phyloP scores from a whole-genome alignment of 1,139 yeast species.

The Trichomonascaceae sp. region DNA sequence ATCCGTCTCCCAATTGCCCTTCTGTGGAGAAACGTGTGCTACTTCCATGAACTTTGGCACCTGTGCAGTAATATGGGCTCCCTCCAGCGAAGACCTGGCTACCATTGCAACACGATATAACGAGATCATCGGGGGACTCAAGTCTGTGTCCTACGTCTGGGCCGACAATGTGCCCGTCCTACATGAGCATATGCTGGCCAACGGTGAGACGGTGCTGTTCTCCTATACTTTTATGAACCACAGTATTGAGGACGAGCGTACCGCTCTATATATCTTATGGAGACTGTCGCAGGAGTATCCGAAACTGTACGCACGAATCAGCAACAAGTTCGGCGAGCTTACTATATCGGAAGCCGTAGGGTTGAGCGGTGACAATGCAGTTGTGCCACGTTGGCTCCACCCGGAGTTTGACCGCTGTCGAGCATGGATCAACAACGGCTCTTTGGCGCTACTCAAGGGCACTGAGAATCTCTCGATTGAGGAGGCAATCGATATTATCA shows the following conservation, averaged over 20 bases:
- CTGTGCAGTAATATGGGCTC: no score
- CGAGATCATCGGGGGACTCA: no score
- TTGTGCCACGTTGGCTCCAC: conserved; percentile 33
- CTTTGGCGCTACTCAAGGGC: conserved; percentile 14
- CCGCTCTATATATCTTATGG: conserved; percentile 31
- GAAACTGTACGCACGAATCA: conserved; percentile 31
- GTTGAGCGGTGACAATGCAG: background rate
- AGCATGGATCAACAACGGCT: conserved; percentile 18
- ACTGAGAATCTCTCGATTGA: conserved; percentile 1
- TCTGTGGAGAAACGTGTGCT: no score
- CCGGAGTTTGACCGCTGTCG: conserved; percentile 32
- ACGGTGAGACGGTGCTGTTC: no score
- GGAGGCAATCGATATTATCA: background rate
- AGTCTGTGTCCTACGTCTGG: no score
- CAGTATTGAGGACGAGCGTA: conserved; percentile 35
- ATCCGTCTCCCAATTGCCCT: no score
- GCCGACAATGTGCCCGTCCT: no score
- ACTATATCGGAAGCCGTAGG: background rate
- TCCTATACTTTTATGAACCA: no score
- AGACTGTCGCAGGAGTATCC: conserved; percentile 25
- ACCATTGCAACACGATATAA: no score
- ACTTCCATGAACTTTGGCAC: no score
- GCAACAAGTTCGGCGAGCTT: background rate
- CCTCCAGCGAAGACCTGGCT: no score
- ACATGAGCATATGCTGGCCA: no score